Percentiles rank a stretch among this genome's conserved stretches.
Evolutionary conservation across 352 stramenopile species (phyloP).

Genomic region (Aphanomyces invadans): DNA sequence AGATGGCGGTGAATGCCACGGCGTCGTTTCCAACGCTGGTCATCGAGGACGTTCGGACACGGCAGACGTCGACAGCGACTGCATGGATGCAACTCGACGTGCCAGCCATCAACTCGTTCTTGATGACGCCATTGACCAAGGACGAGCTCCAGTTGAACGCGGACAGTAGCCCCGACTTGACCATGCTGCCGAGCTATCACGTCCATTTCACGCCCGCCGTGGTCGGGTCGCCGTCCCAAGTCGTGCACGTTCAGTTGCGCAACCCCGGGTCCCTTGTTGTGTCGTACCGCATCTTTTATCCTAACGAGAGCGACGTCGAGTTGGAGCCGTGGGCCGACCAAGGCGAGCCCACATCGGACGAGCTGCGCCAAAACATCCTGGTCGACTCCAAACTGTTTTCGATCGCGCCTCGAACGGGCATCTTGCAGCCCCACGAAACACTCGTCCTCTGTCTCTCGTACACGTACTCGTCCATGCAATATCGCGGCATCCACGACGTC

Average conservation of each 20-base stretch:
- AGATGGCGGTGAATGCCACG: conserved; percentile 30
- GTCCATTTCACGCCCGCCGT: conserved; percentile 75
- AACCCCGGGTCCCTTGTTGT: conserved; percentile 84
- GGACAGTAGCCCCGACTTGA: conserved; percentile 23
- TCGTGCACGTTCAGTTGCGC: conserved; percentile 67
- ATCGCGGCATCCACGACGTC: conserved; percentile 78
- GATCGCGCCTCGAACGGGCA: conserved; percentile 47
- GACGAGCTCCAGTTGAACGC: conserved; percentile 33
- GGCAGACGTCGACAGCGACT: conserved; percentile 39
- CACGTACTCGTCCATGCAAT: conserved; percentile 56
- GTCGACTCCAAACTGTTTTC: conserved; percentile 72
- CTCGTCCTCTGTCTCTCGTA: conserved; percentile 62
- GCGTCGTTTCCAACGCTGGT: conserved; percentile 83
- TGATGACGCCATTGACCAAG: conserved; percentile 41
- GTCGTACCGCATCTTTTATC: conserved; percentile 77
- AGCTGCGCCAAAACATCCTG: conserved; percentile 66
- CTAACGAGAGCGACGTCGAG: conserved; percentile 88
- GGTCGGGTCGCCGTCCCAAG: conserved; percentile 41
- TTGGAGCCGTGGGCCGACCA: conserved; percentile 91
- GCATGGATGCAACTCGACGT: conserved; percentile 72
- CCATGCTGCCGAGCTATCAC: conserved; percentile 39
- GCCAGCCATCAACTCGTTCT: conserved; percentile 56
- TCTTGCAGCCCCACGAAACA: conserved; percentile 48
- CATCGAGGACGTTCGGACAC: conserved; percentile 74
- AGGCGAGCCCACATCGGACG: conserved; percentile 69